These are phyloP conservation scores for Solanum peruvianum DNA, from an alignment of 257 asterid genomes.

Conservation along the genomic window DNA sequence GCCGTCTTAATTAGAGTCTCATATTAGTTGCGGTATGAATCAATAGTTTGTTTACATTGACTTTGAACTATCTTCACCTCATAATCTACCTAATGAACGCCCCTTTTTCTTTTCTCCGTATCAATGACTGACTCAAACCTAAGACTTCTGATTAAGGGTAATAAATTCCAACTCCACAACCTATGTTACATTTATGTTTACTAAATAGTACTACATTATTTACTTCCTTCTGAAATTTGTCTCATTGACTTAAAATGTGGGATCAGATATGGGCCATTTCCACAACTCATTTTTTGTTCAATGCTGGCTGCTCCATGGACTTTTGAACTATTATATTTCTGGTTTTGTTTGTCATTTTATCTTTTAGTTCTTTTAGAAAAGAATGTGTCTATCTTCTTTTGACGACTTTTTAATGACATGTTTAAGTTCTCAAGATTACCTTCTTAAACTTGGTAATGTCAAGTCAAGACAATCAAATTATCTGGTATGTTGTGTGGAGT, in stretches of 20 bases:
- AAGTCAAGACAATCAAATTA: background rate
- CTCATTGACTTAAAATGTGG: background rate
- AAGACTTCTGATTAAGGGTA: no score
- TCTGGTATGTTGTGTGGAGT: background rate
- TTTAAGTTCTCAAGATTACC: background rate
- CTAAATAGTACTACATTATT: background rate
- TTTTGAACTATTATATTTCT: background rate
- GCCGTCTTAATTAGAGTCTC: background rate
- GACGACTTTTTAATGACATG: background rate
- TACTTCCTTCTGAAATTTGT: background rate
- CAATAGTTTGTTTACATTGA: background rate
- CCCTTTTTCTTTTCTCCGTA: background rate
- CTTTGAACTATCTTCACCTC: background rate
- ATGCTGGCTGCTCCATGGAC: background rate
- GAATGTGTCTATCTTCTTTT: no score
- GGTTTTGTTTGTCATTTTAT: no score
- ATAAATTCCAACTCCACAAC: no score
- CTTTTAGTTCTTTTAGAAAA: no score
- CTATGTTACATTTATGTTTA: background rate
- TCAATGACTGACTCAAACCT: no score
- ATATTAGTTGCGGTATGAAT: background rate
- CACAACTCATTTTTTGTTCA: background rate
- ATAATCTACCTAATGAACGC: no score
- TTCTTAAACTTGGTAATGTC: no score
- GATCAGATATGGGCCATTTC: background rate